Percentiles rank a stretch among this genome's conserved stretches.
Conservation (phyloP, 108 stramenopile genomes). For the Cyclotella sp. region DNA sequence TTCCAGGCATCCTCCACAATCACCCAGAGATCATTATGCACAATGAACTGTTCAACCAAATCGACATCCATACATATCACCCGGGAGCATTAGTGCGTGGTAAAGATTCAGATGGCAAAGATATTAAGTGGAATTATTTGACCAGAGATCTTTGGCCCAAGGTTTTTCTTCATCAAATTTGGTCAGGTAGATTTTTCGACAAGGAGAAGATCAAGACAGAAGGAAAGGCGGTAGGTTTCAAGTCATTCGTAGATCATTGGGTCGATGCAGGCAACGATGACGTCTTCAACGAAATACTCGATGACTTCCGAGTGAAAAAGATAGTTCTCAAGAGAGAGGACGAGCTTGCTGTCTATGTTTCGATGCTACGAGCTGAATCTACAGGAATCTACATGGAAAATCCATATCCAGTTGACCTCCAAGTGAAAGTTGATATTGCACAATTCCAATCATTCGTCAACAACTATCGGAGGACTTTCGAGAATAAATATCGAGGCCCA, state of each 20-base stretch:
- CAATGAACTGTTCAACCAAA: slow-evolving; percentile 58
- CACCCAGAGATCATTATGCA: slow-evolving; percentile 58
- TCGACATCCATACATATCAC: slow-evolving; percentile 53
- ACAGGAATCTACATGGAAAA: slow-evolving; percentile 53
- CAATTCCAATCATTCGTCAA: slow-evolving; percentile 50
- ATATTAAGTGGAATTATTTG: slow-evolving; percentile 28
- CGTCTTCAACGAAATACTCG: slow-evolving; percentile 33
- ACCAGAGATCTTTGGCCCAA: slow-evolving; percentile 34
- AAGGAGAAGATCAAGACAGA: slow-evolving; percentile 11
- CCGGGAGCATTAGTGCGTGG: neutral
- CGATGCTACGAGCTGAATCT: slow-evolving; percentile 29
- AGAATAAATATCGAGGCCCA: slow-evolving; percentile 41
- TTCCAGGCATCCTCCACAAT: slow-evolving; percentile 4
- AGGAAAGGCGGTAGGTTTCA: slow-evolving; percentile 55
- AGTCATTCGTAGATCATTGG: slow-evolving; percentile 57
- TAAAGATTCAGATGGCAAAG: neutral
- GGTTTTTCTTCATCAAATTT: slow-evolving; percentile 35
- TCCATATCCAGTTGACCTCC: slow-evolving; percentile 42
- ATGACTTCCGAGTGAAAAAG: slow-evolving; percentile 48
- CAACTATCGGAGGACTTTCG: slow-evolving; percentile 43
- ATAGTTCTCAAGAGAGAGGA: slow-evolving; percentile 45
- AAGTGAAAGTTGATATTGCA: slow-evolving; percentile 40
- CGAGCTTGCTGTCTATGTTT: slow-evolving; percentile 45
- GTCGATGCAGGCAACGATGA: slow-evolving; percentile 24
- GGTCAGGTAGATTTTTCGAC: slow-evolving; percentile 13